Percentiles rank a stretch among this genome's conserved stretches.
phyloP scores from a whole-genome alignment of 2,329 filamentous ascomycete genomes.

The Calcarisporium arbuscula region DNA sequence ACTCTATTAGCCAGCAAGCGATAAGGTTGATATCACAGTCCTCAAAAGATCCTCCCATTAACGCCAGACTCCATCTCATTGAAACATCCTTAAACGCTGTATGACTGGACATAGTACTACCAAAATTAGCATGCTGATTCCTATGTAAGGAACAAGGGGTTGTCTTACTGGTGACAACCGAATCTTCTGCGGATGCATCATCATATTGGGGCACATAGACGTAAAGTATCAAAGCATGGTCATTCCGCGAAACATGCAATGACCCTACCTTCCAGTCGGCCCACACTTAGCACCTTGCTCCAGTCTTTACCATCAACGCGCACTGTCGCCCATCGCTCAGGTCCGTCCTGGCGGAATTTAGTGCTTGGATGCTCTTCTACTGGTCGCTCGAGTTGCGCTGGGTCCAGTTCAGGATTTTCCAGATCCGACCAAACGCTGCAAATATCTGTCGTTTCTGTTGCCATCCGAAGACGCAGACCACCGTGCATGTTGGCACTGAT shows the following conservation, averaged over 20 bases:
- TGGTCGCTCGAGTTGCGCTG: conserved; percentile 62
- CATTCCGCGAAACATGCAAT: conserved; percentile 86
- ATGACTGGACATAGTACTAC: conserved; percentile 39
- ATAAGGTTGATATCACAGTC: too few relatives aligned
- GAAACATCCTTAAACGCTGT: conserved; percentile 21
- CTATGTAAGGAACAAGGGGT: neutral
- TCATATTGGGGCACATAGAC: conserved; percentile 72
- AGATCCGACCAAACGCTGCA: conserved; percentile 80
- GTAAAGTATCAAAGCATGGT: conserved; percentile 75
- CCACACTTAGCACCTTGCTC: conserved; percentile 90
- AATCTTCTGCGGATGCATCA: conserved; percentile 58
- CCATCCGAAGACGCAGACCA: conserved; percentile 69
- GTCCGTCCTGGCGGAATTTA: conserved; percentile 67
- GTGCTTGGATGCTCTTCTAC: conserved; percentile 78
- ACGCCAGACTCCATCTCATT: neutral
- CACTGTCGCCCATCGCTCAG: conserved; percentile 82
- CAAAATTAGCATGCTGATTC: conserved; percentile 15
- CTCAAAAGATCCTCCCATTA: too few relatives aligned
- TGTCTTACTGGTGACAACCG: conserved; percentile 65
- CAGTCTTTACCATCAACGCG: conserved; percentile 91
- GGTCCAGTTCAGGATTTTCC: conserved; percentile 82
- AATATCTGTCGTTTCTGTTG: conserved; percentile 79
- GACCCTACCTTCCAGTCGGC: conserved; percentile 79
- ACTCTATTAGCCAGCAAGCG: too few relatives aligned
- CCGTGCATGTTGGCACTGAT: conserved; percentile 94